phyloP scores from a whole-genome alignment of 148 eudicot genomes.

The Polygonum maritimum region DNA sequence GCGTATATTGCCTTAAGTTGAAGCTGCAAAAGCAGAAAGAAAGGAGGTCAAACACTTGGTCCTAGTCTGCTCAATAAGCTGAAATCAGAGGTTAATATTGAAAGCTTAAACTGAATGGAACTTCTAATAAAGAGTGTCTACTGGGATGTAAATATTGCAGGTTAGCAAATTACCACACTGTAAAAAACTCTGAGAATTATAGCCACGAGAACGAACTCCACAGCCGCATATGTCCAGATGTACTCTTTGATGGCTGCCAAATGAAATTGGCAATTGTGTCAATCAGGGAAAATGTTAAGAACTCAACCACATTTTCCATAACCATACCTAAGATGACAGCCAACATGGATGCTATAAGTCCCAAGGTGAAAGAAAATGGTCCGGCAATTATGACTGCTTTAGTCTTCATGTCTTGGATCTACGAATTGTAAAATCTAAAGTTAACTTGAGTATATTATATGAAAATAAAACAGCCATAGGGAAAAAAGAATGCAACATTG shows the following conservation, averaged over 20 bases:
- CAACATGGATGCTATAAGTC: slow-evolving; percentile 53
- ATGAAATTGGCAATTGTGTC: too few relatives aligned
- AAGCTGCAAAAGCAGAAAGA: slow-evolving; percentile 44
- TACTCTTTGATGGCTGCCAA: slow-evolving; percentile 78
- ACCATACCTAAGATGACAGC: slow-evolving; percentile 63
- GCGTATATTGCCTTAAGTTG: slow-evolving; percentile 46
- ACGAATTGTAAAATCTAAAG: not conserved
- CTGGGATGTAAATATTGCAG: not conserved
- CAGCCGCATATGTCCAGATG: slow-evolving; percentile 85
- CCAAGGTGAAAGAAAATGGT: slow-evolving; percentile 70
- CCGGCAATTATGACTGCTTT: slow-evolving; percentile 67
- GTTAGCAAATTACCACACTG: slow-evolving; percentile 40
- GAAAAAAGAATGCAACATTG: not conserved
- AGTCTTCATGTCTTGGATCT: slow-evolving; percentile 61
- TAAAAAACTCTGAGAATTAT: slow-evolving; percentile 51
- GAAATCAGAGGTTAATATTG: too few relatives aligned
- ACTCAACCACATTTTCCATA: not conserved
- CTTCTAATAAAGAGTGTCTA: not conserved
- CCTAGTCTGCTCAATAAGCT: too few relatives aligned
- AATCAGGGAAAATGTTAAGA: not conserved
- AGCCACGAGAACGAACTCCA: slow-evolving; percentile 78
- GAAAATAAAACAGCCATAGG: not conserved
- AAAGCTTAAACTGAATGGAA: not conserved
- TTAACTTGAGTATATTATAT: not conserved
- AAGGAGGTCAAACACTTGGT: not conserved